Base-by-base conservation (phyloP, 306 rosid species). In the Cicer pinnatifidum region DNA sequence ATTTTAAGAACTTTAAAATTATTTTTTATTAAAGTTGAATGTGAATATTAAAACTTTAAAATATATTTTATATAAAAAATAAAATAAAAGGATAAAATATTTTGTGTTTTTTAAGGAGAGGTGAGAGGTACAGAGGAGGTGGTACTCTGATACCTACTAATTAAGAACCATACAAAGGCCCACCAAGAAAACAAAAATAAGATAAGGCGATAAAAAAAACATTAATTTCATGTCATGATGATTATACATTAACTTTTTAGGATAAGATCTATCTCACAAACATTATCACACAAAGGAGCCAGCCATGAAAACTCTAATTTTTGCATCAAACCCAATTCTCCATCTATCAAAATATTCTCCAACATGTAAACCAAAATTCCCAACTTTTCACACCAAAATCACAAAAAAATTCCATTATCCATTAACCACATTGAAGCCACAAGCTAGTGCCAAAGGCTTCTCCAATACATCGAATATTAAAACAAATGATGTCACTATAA, bases 391-490 rank as follows among this genome's bases (percentile, higher is more conserved):
- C 64, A 75, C 83, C 65, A 81, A 16, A 53, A 45, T 80, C 4
- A 6, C 70, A 23, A n/a, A 67, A 51, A 70, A 78, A 11, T 53
- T 16, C 64, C 72, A 78, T 46, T 53, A 19, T 39, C 60, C 67
- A 13, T 23, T 44, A 40, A 70, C 58, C 79, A 78, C 70, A 45
- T 13, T 23, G 43, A 61, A 57, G 39, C 51, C 85, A 39, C 83
- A 53, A 37, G 87, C 91, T 1, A 86, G 77, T 53, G 81, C 92
- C 56, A 91, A 87, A 59, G 97, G 96, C 64, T 91, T 94, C 67
- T 52, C 89, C 1, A 20, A 82, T 3, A 56, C 90, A 38, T 62
- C 80, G n/a, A 15, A 56, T 1, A 19, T 39, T 37, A 64, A 70
- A 73, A 79, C 56, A 3, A 28, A 35, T 13, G 69, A 71, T 2